Percentiles rank a stretch among this genome's conserved stretches.
Conservation (phyloP, 306 rosid genomes). For the Herpetospermum pedunculosum region DNA sequence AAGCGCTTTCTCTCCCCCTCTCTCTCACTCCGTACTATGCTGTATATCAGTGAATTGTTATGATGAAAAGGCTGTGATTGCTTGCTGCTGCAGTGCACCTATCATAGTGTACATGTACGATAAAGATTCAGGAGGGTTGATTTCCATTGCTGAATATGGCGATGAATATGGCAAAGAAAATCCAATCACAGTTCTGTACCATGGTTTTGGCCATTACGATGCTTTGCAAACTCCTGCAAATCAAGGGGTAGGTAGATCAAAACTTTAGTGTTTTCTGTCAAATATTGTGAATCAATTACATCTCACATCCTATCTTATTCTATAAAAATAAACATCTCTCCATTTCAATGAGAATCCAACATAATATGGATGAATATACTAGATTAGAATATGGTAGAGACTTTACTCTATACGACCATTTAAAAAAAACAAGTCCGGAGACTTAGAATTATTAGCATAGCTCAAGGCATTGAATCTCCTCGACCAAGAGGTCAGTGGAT, state of each 20-base stretch:
- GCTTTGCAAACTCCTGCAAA: constrained; percentile 55
- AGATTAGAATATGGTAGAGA: no score
- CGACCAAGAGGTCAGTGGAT: no score
- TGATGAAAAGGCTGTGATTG: background rate
- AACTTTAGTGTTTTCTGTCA: constrained; percentile 20
- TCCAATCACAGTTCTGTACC: constrained; percentile 75
- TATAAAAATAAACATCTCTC: background rate
- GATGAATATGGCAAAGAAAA: constrained; percentile 71
- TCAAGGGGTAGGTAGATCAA: constrained; percentile 24
- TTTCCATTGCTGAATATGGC: constrained; percentile 90
- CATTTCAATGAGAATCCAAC: background rate
- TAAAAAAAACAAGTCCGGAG: no score
- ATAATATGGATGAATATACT: no score
- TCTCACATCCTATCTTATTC: background rate
- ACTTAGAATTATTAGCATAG: no score
- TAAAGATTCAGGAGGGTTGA: constrained; percentile 66
- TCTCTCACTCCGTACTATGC: background rate
- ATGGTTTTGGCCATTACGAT: constrained; percentile 91
- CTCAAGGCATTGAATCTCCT: no score
- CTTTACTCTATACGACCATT: no score
- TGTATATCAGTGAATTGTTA: constrained; percentile 2
- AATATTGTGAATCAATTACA: background rate
- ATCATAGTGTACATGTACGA: constrained; percentile 86
- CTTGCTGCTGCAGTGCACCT: constrained; percentile 59
- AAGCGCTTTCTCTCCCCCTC: constrained; percentile 14